Conservation (phyloP, 1,284 basidiomycete species). For the Pseudozyma sp. region DNA sequence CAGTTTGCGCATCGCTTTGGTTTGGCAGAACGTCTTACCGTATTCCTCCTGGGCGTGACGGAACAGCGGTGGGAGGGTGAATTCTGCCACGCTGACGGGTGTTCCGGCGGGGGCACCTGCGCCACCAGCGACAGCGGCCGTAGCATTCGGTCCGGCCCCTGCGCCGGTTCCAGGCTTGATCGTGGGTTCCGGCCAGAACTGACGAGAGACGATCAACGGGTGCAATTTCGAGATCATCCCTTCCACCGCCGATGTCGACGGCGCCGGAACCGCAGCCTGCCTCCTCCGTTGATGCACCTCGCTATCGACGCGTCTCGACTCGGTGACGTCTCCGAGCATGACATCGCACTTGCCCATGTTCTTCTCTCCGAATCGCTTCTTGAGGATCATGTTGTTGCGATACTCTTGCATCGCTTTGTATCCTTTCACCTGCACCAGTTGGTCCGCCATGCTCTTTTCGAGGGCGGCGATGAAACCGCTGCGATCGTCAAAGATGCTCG, state of each 20-base stretch:
- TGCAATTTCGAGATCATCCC: slow-evolving; percentile 51
- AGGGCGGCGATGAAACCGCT: slow-evolving; percentile 62
- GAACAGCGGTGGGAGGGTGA: slow-evolving; percentile 55
- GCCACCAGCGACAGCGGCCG: background rate
- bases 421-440: slow-evolving; percentile 57
- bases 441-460: slow-evolving; percentile 63
- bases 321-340: slow-evolving; percentile 65
- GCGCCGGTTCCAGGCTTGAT: slow-evolving; percentile 7
- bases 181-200: slow-evolving; percentile 65
- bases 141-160: background rate
- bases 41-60: slow-evolving; percentile 49
- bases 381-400: slow-evolving; percentile 65
- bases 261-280: background rate
- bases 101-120: background rate
- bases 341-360: slow-evolving; percentile 65
- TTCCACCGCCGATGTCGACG: slow-evolving; percentile 14
- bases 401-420: slow-evolving; percentile 61
- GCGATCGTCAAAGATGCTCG: slow-evolving; percentile 66
- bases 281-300: slow-evolving; percentile 34
- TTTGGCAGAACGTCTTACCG: slow-evolving; percentile 22
- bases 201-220: slow-evolving; percentile 61
- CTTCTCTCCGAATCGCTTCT: slow-evolving; percentile 63
- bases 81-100: slow-evolving; percentile 24
- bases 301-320: slow-evolving; percentile 52
- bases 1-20: slow-evolving; percentile 50